Evolutionary conservation across 2,329 filamentous ascomycete species (phyloP).

Genomic region (Myriangium duriaei): DNA sequence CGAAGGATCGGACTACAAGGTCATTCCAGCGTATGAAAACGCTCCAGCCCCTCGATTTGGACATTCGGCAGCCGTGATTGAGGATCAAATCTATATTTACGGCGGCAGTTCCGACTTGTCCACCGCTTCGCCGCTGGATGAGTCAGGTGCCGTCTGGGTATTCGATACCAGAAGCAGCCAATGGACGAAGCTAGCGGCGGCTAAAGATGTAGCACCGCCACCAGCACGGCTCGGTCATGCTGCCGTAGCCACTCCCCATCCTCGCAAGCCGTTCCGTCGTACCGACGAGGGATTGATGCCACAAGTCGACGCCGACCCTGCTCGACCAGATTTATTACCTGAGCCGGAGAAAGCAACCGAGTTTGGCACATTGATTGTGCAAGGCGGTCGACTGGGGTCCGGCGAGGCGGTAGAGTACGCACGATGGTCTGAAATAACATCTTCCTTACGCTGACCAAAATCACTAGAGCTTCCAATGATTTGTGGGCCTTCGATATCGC

Average conservation of each 20-base stretch:
- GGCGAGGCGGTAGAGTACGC: constrained; percentile 13
- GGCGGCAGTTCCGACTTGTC: constrained; percentile 23
- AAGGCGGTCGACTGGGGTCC: constrained; percentile 31
- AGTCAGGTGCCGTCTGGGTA: constrained; percentile 31
- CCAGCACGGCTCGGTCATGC: constrained; percentile 24
- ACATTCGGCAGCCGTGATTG: constrained; percentile 32
- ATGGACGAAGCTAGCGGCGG: constrained; percentile 30
- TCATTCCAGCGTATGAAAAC: constrained; percentile 22
- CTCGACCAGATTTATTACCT: constrained; percentile 24
- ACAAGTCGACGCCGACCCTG: constrained; percentile 30
- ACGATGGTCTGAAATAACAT: not conserved
- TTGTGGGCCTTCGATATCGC: constrained; percentile 40
- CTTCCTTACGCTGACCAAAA: not conserved
- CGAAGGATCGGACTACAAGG: constrained; percentile 30
- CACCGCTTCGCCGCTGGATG: constrained; percentile 15
- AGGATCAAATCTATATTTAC: constrained; percentile 33
- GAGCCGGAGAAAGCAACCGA: constrained; percentile 27
- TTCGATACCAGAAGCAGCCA: constrained; percentile 29
- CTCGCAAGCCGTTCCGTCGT: constrained; percentile 21
- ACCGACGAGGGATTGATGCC: constrained; percentile 20
- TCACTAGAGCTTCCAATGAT: constrained; percentile 31
- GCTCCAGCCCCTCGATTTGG: constrained; percentile 28
- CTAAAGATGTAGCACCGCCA: constrained; percentile 13
- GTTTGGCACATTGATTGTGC: constrained; percentile 40
- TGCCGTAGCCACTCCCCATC: constrained; percentile 27